Percentiles rank a stretch among this genome's conserved stretches.
Conservation (phyloP, 1,139 yeast species). For the Yamadazyma sp. region DNA sequence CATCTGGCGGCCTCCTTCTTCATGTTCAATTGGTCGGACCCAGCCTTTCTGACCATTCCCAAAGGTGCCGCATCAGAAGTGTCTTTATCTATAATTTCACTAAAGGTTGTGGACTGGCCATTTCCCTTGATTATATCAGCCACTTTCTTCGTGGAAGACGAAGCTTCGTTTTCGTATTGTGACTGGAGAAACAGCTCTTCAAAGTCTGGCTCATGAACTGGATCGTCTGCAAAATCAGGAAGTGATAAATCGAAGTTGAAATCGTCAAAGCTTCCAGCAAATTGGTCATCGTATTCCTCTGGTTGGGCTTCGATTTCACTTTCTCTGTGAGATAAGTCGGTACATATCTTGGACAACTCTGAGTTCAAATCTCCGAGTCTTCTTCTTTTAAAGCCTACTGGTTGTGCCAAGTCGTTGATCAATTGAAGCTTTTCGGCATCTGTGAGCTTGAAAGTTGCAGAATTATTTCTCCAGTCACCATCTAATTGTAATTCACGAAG, state of each 20-base stretch:
- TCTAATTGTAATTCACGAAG: constrained; percentile 28
- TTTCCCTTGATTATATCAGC: constrained; percentile 15
- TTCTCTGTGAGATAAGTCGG: constrained; percentile 29
- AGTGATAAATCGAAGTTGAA: constrained; percentile 43
- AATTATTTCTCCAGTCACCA: constrained; percentile 19
- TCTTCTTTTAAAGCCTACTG: constrained; percentile 23
- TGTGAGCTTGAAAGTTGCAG: constrained; percentile 27
- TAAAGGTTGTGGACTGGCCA: constrained; percentile 23
- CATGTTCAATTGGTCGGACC: constrained; percentile 28
- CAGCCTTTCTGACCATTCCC: constrained; percentile 23
- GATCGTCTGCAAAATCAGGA: constrained; percentile 31
- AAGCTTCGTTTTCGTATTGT: constrained; percentile 9
- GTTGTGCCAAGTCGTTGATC: constrained; percentile 36
- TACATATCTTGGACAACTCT: constrained; percentile 31
- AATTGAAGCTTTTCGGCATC: constrained; percentile 35
- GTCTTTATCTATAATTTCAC: constrained; percentile 45
- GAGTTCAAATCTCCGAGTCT: constrained; percentile 38
- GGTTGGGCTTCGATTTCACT: constrained; percentile 11
- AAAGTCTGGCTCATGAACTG: constrained; percentile 14
- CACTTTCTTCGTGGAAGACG: constrained; percentile 12
- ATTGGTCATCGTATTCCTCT: constrained; percentile 17
- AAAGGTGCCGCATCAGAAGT: constrained; percentile 24
- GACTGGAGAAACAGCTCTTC: constrained; percentile 7
- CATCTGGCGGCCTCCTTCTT: constrained; percentile 68
- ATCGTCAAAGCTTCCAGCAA: constrained; percentile 18